Evolutionary conservation across 1,284 basidiomycete genomes (phyloP), one percentile per base, ranked within the genome.

Genomic region (Rhodotorula sp.): DNA sequence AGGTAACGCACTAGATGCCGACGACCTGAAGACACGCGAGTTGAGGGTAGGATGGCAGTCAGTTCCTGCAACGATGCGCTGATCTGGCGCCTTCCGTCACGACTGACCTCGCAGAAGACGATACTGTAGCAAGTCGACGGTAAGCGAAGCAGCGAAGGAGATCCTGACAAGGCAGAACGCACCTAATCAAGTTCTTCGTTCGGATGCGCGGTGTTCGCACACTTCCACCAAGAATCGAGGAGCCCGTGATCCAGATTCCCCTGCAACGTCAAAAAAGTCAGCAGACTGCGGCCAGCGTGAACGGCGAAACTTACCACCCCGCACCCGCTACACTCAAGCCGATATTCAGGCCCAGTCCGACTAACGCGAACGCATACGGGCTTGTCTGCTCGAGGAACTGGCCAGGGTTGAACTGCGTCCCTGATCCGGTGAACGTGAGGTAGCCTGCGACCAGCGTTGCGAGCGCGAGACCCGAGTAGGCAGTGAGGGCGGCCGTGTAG

Each of bases 151-250:
- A 13, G 2, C 5, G 7, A 16, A 4, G 4, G 13, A 6, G 22
- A 1, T 34, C n/a, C 22, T 40, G 54, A 44, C 13, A 13, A 24
- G 31, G 10, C 20, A 9, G 28, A 37, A 80, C 86, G 68, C 68
- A 92, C 94, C 91, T 94, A 77, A 98, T 97, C 80, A 99, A 81
- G 80, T 99, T 99, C 86, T 99, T 99, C 48, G 95, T 98, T 62
- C 90, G 87, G 75, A 99, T 99, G 72, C 96, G 86, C 16, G 96
- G 95, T 58, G 94, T 87, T 52, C 94, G 85, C 20, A 99, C 94
- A 80, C 95, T 94, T 78, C 93, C 95, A 69, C 95, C 95, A 30
- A 99, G 85, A 75, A 99, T 95, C 37, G 92, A 94, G 28, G 94
- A 83, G 65, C 95, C 95, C 3, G 95, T 98, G 71, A 98, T 85